Evolutionary conservation across 2,329 filamentous ascomycete species (phyloP).

Genomic region (Colletotrichum tabaci): DNA sequence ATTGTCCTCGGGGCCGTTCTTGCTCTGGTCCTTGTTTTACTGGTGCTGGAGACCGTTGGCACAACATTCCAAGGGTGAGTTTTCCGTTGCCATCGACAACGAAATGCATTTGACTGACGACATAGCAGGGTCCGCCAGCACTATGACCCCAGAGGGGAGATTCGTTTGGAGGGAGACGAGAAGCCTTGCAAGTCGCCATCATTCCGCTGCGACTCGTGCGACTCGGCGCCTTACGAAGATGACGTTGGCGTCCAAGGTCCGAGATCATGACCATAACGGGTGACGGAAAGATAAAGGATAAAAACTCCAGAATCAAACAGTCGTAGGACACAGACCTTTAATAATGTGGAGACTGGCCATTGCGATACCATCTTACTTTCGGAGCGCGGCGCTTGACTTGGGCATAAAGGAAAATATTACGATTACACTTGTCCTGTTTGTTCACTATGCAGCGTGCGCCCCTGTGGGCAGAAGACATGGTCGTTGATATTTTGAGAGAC

Average conservation of each 20-base stretch:
- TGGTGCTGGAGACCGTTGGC: slow-evolving; percentile 37
- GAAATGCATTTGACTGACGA: neutral
- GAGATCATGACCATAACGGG: slow-evolving; percentile 11
- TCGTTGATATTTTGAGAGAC: too few relatives aligned
- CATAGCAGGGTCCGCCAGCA: slow-evolving; percentile 29
- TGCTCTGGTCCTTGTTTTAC: slow-evolving; percentile 28
- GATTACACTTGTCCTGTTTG: neutral
- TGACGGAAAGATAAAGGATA: neutral
- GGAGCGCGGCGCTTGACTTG: slow-evolving; percentile 35
- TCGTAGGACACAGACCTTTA: slow-evolving; percentile 1
- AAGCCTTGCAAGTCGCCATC: slow-evolving; percentile 25
- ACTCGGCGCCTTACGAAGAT: slow-evolving; percentile 9
- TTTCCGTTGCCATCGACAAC: neutral
- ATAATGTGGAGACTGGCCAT: slow-evolving; percentile 31
- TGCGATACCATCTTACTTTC: slow-evolving; percentile 36
- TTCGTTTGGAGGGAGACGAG: slow-evolving; percentile 33
- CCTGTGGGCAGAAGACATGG: too few relatives aligned
- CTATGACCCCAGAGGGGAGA: slow-evolving; percentile 29
- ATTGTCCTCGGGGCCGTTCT: slow-evolving; percentile 38
- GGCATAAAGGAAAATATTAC: slow-evolving; percentile 6
- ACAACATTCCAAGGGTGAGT: slow-evolving; percentile 39
- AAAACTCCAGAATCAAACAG: neutral
- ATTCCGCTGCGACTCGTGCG: slow-evolving; percentile 29
- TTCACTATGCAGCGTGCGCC: neutral
- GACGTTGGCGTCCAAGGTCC: slow-evolving; percentile 9